A percentile compares a stretch with the other conserved stretches of the same genome.
Conservation (phyloP, 2,329 filamentous ascomycete species). For the Aspergillus uvarum region DNA sequence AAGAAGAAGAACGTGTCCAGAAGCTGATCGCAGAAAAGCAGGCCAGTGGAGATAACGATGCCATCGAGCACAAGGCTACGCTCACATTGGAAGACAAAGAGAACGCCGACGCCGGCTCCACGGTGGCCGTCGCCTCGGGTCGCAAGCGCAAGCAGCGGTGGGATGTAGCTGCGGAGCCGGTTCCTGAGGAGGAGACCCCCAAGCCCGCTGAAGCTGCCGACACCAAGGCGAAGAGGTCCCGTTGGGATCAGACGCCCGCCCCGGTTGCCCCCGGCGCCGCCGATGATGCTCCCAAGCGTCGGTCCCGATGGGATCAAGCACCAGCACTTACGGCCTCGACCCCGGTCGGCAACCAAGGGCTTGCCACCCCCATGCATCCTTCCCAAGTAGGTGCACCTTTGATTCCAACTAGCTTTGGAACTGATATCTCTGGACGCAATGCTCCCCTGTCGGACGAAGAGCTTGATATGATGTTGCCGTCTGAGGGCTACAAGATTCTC, state of each 20-base stretch:
- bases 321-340: conserved; percentile 67
- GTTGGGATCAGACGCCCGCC: conserved; percentile 82
- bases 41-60: conserved; percentile 58
- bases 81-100: conserved; percentile 73
- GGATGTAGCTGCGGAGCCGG: conserved; percentile 67
- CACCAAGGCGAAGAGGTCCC: conserved; percentile 69
- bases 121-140: conserved; percentile 61
- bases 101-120: conserved; percentile 67
- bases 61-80: conserved; percentile 68
- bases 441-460: conserved; percentile 88
- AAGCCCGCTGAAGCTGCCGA: conserved; percentile 54
- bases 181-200: conserved; percentile 49
- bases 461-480: conserved; percentile 84
- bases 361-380: conserved; percentile 75
- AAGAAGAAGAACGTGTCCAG: conserved; percentile 85
- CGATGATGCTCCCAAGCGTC: conserved; percentile 66
- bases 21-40: conserved; percentile 77
- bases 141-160: conserved; percentile 92
- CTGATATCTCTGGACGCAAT: conserved; percentile 76
- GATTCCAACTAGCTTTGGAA: conserved; percentile 68
- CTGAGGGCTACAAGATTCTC: conserved; percentile 88
- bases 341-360: conserved; percentile 69
- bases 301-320: conserved; percentile 90
- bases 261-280: conserved; percentile 44
- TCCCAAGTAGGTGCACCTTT: conserved; percentile 58